Percentiles rank a stretch among this genome's conserved stretches.
Evolutionary conservation across 371 early-diverging fungal species (phyloP).

Genomic region (Haplosporangium sp.): DNA sequence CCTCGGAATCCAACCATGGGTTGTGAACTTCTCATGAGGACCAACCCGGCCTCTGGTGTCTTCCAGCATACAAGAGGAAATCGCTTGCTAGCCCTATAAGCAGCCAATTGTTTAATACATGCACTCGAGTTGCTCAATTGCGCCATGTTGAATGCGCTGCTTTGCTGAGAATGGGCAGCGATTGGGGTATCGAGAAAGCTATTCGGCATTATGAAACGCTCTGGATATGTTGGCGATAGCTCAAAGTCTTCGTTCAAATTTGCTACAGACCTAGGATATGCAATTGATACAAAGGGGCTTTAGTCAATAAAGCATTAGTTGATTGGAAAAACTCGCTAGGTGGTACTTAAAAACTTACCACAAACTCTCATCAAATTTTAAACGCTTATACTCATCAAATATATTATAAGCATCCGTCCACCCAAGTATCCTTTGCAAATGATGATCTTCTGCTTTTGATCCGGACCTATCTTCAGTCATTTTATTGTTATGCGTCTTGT

Average conservation of each 20-base stretch:
- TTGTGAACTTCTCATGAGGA: conserved; percentile 46
- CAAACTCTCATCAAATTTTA: conserved; percentile 18
- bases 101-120: conserved; percentile 31
- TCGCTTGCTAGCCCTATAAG: conserved; percentile 38
- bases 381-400: conserved; percentile 23
- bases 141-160: not conserved
- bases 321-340: not conserved
- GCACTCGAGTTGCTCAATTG: conserved; percentile 4
- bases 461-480: not conserved
- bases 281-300: too few relatives aligned
- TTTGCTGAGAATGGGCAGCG: not conserved
- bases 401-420: conserved; percentile 43
- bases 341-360: conserved; percentile 15
- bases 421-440: conserved; percentile 9
- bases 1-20: conserved; percentile 55
- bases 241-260: conserved; percentile 32
- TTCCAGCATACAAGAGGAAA: conserved; percentile 52
- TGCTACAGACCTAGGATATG: conserved; percentile 23
- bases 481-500: not conserved
- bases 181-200: conserved; percentile 17
- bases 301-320: too few relatives aligned
- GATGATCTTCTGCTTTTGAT: not conserved
- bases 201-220: conserved; percentile 36
- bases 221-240: conserved; percentile 47
- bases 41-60: conserved; percentile 27